These are phyloP conservation scores for Didymella glomerata DNA, from an alignment of 2,329 filamentous ascomycete genomes.

Conservation along the genomic window DNA sequence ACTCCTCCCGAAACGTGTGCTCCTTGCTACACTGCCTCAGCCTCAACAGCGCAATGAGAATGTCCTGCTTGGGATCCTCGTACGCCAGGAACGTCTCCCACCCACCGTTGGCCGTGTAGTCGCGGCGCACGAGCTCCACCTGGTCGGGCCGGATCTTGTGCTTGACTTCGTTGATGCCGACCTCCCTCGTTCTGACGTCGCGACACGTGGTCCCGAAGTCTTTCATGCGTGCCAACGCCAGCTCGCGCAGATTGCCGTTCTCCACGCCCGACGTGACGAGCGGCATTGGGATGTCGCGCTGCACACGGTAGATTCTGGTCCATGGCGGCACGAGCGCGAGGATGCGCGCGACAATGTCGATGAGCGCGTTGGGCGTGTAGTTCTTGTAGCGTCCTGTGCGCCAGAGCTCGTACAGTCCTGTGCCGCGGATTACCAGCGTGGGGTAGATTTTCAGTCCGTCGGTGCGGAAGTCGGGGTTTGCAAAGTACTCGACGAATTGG, in stretches of 20 bases:
- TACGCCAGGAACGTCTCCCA: constrained; percentile 99
- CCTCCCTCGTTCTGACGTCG: constrained; percentile 94
- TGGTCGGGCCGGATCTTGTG: constrained; percentile 97
- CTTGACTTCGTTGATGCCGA: constrained; percentile 99
- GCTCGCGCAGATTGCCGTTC: constrained; percentile 93
- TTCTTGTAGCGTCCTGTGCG: constrained; percentile 97
- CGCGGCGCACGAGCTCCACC: constrained; percentile 90
- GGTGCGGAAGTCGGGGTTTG: constrained; percentile 93
- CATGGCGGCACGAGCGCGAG: constrained; percentile 93
- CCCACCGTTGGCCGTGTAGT: constrained; percentile 93
- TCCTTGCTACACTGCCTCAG: constrained; percentile 89
- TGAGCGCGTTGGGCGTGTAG: constrained; percentile 95
- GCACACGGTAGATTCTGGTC: constrained; percentile 98
- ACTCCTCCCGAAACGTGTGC: constrained; percentile 90
- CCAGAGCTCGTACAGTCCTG: constrained; percentile 96
- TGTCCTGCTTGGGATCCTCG: constrained; percentile 98
- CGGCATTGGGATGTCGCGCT: constrained; percentile 99
- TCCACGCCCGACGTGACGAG: constrained; percentile 98
- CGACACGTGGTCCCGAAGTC: constrained; percentile 97
- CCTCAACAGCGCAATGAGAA: constrained; percentile 88
- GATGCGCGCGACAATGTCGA: constrained; percentile 96
- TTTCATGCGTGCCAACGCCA: constrained; percentile 97
- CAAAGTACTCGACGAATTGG: constrained; percentile 97
- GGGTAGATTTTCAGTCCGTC: constrained; percentile 98
- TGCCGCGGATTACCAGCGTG: constrained; percentile 94